Base-by-base conservation (phyloP, 495 filamentous ascomycete genomes). In the Aspergillus hancockii region DNA sequence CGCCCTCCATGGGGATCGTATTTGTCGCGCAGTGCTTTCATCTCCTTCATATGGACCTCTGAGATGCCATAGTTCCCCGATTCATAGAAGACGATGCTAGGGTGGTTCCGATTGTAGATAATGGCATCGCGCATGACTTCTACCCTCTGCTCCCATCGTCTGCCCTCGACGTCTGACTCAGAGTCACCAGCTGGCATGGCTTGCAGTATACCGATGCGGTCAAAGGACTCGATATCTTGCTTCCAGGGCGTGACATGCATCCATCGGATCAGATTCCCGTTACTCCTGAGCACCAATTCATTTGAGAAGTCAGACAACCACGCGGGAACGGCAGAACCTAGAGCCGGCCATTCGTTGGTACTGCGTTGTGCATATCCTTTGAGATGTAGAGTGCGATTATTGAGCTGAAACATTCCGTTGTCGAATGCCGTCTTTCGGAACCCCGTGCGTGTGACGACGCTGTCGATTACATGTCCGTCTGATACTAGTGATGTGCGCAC, bases 61-160 rank as follows among this genome's bases (percentile, higher is more conserved):
- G 55, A 41, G 9, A 58, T 52, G 9, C 19, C 55, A 10, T 38
- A n/a, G 22, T 58, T 58, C 3, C 55, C 55, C 10, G 55, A 31
- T 21, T 58, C 55, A 16, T 51, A 58, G 31, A 58, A 58, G 18
- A 58, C 47, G 18, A 58, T 32, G 25, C 55, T 58, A 8, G 55
- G 55, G 55, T 52, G 51, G 19, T 58, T 58, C 18, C 55, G 55
- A 21, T 58, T 58, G 22, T 58, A 58, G 28, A 58, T 58, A 14
- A 58, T 58, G 22, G 55, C 55, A 38, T 58, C 55, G 5, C 55
- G 55, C 55, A 58, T 58, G 34, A 58, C 32, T 40, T 58, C 55
- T 23, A 50, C 38, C 0, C 55, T 34, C 34, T 52, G 28, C 32
- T 41, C 47, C 47, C 55, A 58, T 41, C 34, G 47, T 52, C 55